Evolutionary conservation across 1,139 yeast species (phyloP).

Genomic region (Scheffersomyces quercinus): DNA sequence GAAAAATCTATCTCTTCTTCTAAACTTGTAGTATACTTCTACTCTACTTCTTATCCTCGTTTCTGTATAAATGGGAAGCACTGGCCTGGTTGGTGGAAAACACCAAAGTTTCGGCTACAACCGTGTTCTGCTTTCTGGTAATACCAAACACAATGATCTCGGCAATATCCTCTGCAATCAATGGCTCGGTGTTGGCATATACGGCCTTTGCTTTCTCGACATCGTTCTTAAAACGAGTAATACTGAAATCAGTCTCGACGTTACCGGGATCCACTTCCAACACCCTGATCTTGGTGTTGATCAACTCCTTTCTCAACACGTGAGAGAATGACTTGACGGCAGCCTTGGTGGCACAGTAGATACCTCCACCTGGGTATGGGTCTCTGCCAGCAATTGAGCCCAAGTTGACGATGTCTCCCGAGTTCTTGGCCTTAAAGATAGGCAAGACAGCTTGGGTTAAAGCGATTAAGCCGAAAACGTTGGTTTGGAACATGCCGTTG

Average conservation of each 20-base stretch:
- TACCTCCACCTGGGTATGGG: conserved; percentile 82
- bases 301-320: conserved; percentile 74
- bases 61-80: conserved; percentile 53
- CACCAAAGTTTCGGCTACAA: conserved; percentile 74
- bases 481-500: conserved; percentile 40
- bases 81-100: conserved; percentile 82
- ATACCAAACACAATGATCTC: conserved; percentile 74
- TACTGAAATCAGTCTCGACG: conserved; percentile 84
- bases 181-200: conserved; percentile 71
- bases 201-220: conserved; percentile 65
- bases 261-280: conserved; percentile 87
- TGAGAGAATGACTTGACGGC: conserved; percentile 77
- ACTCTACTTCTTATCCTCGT: too few species aligned
- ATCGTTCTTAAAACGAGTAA: conserved; percentile 77
- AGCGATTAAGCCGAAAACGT: conserved; percentile 42
- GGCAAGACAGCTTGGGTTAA: conserved; percentile 44
- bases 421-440: conserved; percentile 46
- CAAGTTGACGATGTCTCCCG: conserved; percentile 78
- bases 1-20: too few species aligned
- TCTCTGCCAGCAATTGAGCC: conserved; percentile 91
- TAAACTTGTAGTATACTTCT: too few species aligned
- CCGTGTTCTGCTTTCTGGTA: conserved; percentile 72
- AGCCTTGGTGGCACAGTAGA: conserved; percentile 88
- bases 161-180: conserved; percentile 77
- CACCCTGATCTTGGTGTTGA: conserved; percentile 71